A percentile compares a stretch with the other conserved stretches of the same genome.
Evolutionary conservation across 306 rosid genomes (phyloP).

Genomic region (Sphenostylis stenocarpa): DNA sequence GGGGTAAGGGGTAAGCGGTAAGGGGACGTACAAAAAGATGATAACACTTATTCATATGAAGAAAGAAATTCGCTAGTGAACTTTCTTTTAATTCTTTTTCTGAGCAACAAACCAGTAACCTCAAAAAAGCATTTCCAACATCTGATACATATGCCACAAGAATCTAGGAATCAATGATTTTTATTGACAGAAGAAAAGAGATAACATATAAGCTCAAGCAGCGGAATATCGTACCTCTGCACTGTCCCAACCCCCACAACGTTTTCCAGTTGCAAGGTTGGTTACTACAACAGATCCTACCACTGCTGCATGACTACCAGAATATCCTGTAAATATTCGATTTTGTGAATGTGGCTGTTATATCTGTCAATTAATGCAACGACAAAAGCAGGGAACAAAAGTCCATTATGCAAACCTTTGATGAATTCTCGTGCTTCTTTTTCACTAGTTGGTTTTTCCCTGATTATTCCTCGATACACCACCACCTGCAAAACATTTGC

Average conservation of each 20-base stretch:
- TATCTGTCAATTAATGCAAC: background rate
- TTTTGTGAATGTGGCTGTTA: slow-evolving; percentile 24
- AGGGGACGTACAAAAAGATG: background rate
- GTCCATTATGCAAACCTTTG: slow-evolving; percentile 56
- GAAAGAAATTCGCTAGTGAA: background rate
- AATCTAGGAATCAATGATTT: background rate
- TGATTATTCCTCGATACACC: slow-evolving; percentile 69
- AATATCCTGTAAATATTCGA: slow-evolving; percentile 67
- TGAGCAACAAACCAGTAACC: slow-evolving; percentile 18
- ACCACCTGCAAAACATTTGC: slow-evolving; percentile 68
- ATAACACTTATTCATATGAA: background rate
- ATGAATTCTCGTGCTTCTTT: slow-evolving; percentile 85
- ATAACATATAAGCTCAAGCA: slow-evolving; percentile 17
- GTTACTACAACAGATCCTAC: slow-evolving; percentile 85
- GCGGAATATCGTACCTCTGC: slow-evolving; percentile 68
- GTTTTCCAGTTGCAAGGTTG: slow-evolving; percentile 79
- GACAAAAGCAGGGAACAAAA: slow-evolving; percentile 23
- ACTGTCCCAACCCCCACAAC: slow-evolving; percentile 76
- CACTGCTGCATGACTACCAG: slow-evolving; percentile 82
- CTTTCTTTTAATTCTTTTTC: background rate
- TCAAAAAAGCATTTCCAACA: slow-evolving; percentile 15
- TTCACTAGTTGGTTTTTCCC: slow-evolving; percentile 85
- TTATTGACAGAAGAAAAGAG: slow-evolving; percentile 10
- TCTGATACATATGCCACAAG: background rate
- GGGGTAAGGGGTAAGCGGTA: background rate